Conservation (phyloP, 2,329 filamentous ascomycete species). For the Colletotrichum tabaci region DNA sequence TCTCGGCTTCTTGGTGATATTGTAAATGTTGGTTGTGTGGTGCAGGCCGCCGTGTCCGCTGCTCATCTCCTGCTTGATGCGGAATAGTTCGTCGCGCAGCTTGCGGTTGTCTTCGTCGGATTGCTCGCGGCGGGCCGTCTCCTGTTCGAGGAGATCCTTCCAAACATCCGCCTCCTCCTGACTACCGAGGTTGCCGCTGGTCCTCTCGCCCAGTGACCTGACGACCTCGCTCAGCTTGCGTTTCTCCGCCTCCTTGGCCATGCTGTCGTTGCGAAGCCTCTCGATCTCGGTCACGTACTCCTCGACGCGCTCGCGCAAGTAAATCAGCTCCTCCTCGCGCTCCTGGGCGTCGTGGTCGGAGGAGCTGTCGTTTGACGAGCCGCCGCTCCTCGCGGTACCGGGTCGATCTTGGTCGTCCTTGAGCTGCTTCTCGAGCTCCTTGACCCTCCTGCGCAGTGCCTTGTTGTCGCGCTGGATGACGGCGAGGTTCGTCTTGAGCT, state of each 20-base stretch:
- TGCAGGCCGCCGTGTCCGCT: conserved; percentile 57
- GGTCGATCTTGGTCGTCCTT: conserved; percentile 76
- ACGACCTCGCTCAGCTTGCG: conserved; percentile 88
- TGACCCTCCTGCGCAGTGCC: conserved; percentile 82
- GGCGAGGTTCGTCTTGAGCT: conserved; percentile 90
- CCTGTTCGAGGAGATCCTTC: conserved; percentile 94
- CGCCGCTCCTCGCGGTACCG: conserved; percentile 69
- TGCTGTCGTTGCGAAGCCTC: conserved; percentile 81
- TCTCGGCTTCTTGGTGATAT: conserved; percentile 70
- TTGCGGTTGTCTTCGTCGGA: conserved; percentile 89
- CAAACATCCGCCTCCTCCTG: conserved; percentile 86
- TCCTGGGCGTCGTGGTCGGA: conserved; percentile 75
- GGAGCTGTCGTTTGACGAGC: conserved; percentile 70
- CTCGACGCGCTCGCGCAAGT: conserved; percentile 87
- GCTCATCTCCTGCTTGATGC: conserved; percentile 74
- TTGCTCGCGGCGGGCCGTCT: conserved; percentile 90
- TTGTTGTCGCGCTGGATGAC: conserved; percentile 94
- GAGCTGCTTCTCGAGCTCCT: conserved; percentile 87
- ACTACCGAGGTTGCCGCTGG: conserved; percentile 64
- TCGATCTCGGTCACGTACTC: conserved; percentile 89
- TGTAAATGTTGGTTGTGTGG: conserved; percentile 77
- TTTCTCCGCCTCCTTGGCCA: conserved; percentile 88
- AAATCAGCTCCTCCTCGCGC: conserved; percentile 88
- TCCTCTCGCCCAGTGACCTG: conserved; percentile 65
- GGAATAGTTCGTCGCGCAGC: conserved; percentile 87